Conservation (phyloP, 164 flowering plant genomes). For the Chimonanthus praecox region DNA sequence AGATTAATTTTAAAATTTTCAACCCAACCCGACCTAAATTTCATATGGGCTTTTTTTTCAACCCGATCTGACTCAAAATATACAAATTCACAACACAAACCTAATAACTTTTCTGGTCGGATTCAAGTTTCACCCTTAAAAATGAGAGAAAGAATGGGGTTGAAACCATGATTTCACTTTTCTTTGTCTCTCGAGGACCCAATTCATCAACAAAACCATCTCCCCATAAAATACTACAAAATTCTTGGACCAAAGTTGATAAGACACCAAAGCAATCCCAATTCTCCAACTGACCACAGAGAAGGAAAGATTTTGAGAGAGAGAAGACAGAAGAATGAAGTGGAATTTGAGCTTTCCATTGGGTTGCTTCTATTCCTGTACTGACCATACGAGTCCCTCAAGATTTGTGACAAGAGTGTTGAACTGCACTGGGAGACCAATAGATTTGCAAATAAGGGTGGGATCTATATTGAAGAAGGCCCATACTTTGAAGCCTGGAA, state of each 20-base stretch:
- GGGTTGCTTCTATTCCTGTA: constrained; percentile 36
- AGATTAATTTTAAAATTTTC: no score
- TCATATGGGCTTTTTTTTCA: no score
- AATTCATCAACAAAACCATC: not conserved
- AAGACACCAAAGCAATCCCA: not conserved
- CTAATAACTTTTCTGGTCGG: no score
- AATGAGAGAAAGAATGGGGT: not conserved
- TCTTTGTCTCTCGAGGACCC: not conserved
- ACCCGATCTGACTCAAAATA: no score
- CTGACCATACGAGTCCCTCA: constrained; percentile 33
- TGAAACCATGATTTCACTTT: constrained; percentile 1
- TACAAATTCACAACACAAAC: no score
- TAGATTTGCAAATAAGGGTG: constrained; percentile 76
- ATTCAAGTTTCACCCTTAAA: no score
- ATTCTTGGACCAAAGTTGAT: not conserved
- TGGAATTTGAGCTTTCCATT: not conserved
- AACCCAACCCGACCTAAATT: no score
- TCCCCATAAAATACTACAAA: not conserved
- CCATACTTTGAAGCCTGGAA: constrained; percentile 64
- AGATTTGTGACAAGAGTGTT: constrained; percentile 53
- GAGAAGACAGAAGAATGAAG: not conserved
- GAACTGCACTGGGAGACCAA: constrained; percentile 58
- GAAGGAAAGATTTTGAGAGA: not conserved
- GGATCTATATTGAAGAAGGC: constrained; percentile 72
- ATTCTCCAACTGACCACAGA: not conserved